These are phyloP conservation scores for Nitzschia inconspicua DNA, from an alignment of 108 stramenopile genomes.

Conservation along the genomic window DNA sequence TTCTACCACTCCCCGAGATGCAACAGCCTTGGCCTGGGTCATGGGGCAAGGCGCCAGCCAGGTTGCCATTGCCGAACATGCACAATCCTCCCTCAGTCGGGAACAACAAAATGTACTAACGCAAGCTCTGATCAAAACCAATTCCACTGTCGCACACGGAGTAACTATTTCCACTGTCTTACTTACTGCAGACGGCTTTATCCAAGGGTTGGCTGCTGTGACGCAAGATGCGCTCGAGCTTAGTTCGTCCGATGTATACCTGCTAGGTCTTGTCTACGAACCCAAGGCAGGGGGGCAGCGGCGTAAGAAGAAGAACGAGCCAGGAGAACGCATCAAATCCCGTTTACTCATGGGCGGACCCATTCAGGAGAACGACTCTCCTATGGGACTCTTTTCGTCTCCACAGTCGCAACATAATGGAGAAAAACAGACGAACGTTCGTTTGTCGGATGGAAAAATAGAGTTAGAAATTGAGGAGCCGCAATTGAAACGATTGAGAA, in stretches of 20 bases:
- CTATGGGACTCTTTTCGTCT: neutral
- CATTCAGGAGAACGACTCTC: neutral
- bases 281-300: slow-evolving; percentile 48
- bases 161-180: slow-evolving; percentile 84
- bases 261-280: slow-evolving; percentile 86
- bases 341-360: slow-evolving; percentile 5
- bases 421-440: slow-evolving; percentile 13
- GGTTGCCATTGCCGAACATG: slow-evolving; percentile 90
- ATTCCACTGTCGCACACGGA: slow-evolving; percentile 78
- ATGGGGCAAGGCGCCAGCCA: slow-evolving; percentile 92
- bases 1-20: slow-evolving; percentile 91
- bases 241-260: slow-evolving; percentile 84
- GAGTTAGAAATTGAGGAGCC: slow-evolving; percentile 56
- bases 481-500: slow-evolving; percentile 47
- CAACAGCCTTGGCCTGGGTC: slow-evolving; percentile 83
- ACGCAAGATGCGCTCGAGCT: slow-evolving; percentile 90
- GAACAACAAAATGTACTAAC: slow-evolving; percentile 88
- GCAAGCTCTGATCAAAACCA: slow-evolving; percentile 76
- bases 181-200: slow-evolving; percentile 87
- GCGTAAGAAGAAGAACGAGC: slow-evolving; percentile 8
- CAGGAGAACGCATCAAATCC: slow-evolving; percentile 18
- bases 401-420: slow-evolving; percentile 15
- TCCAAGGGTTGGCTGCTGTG: slow-evolving; percentile 89
- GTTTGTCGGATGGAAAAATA: slow-evolving; percentile 22
- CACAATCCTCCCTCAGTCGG: slow-evolving; percentile 60